These are phyloP conservation scores for Gardenia jasminoides DNA, from an alignment of 257 asterid genomes.

Conservation along the genomic window DNA sequence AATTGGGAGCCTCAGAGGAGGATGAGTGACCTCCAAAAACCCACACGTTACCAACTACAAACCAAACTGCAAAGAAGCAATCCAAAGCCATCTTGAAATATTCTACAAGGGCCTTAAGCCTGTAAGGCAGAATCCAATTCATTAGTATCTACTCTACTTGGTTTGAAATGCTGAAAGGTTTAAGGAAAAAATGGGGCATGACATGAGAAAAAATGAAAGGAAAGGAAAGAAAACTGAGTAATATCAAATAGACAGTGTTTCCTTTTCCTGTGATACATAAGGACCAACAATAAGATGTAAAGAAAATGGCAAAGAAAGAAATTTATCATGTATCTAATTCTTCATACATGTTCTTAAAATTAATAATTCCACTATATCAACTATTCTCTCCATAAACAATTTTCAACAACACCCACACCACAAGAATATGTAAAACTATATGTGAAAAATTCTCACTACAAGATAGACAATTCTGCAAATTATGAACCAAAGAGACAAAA, in stretches of 20 bases:
- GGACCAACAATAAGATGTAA: background rate
- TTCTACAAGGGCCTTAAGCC: slow-evolving; percentile 67
- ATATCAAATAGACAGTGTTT: background rate
- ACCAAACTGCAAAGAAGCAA: slow-evolving; percentile 97
- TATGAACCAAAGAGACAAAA: background rate
- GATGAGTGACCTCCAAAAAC: slow-evolving; percentile 92
- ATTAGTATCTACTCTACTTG: slow-evolving; percentile 20
- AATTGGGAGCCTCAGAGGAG: slow-evolving; percentile 71
- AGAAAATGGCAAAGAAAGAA: slow-evolving; percentile 6
- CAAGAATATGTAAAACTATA: background rate
- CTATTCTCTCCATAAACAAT: background rate
- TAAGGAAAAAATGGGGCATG: background rate
- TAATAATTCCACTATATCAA: background rate
- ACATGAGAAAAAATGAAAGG: background rate
- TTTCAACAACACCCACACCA: background rate
- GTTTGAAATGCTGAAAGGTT: background rate
- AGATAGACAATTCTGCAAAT: background rate
- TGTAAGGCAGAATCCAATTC: slow-evolving; percentile 35
- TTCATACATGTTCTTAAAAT: background rate
- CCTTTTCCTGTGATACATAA: background rate
- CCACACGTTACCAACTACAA: slow-evolving; percentile 98
- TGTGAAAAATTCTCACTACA: background rate
- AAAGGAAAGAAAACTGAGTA: background rate
- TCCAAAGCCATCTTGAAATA: slow-evolving; percentile 90
- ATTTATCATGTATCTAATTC: background rate